Base-by-base conservation (phyloP, 306 rosid species). In the Quercus dentata region DNA sequence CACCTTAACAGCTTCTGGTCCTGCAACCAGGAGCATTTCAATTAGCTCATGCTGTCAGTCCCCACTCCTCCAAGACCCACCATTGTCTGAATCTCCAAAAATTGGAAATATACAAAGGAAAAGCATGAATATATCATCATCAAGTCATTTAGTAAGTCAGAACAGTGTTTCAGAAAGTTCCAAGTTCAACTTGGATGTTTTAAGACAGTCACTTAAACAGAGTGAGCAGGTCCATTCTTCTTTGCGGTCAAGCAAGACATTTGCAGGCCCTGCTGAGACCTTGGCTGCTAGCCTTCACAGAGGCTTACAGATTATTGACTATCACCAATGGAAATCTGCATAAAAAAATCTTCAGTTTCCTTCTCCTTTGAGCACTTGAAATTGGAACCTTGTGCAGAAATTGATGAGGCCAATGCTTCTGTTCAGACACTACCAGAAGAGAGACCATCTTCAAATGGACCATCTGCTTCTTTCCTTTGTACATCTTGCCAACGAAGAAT, bases 271-370 rank as follows among this genome's bases (percentile, higher is more conserved):
- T 1, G 84, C 98, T 0, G 97, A 93, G 86, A 91, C 96, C 69
- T 88, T 95, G 87, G 99, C 91, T 28, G 94, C 98, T 52, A 95
- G 99, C 81, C 98, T 95, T 54, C 95, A 95, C 75, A 95, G 97
- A 83, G 98, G 98, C 74, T 81, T 95, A 56, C 88, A 93, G 80
- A 90, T 95, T 76, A 93, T 95, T 79, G 98, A 95, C 75, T n/a
- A 74, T 81, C 99, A 95, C 83, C 97, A 95, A 85, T 79, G 88
- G 72, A 93, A 87, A 85, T 90, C 97, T 1, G 83, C 85, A 83
- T 31, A 79, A 62, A 91, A 83, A 91, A 84, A 82, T 91, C 96
- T 27, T 67, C 88, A 49, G 87, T 91, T 61, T 89, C 99, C 41
- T 95, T 93, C 91, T 95, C 98, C 55, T 95, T 93, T 83, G 97